Evolutionary conservation across 352 stramenopile genomes (phyloP), one percentile per base, ranked within the genome.

Genomic region (Phytophthora nicotianae): DNA sequence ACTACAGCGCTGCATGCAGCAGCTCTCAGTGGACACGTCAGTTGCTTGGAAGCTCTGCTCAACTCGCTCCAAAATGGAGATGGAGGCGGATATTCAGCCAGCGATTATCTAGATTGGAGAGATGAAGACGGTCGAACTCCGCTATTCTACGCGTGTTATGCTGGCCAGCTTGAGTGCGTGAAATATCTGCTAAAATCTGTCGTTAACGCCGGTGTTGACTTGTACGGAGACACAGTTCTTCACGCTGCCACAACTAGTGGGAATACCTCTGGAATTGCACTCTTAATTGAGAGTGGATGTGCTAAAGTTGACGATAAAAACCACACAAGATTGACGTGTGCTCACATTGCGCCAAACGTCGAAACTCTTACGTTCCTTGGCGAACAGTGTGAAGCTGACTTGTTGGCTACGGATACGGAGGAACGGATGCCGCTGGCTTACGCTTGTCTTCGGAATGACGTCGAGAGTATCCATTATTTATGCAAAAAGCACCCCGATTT

Each of bases 91-190:
- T 70, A 73, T 53, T 56, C 49, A 8, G 57, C 63, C 4, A 54
- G 19, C 14, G 68, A 75, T 4, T 68, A 79, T 16, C 58, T 89
- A 20, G 76, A 88, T 49, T 85, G 75, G 75, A 60, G 75, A 42
- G 79, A 88, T 62, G 74, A 83, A 41, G 78, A 89, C 48, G 83
- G 84, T 3, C 78, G 81, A 0, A 87, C 81, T 0, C 80, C 84
- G 5, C 46, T 93, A 5, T 93, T 90, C 62, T 93, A 90, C 52
- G 81, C 84, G 4, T 89, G 81, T 37, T 91, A 88, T 48, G 71
- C 81, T 0, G 65, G 75, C 1, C 79, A 93, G 33, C 14, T 83
- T 10, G 71, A 78, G 8, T 75, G 59, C 14, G 71, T 86, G 2
- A 50, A 43, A 20, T 84, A 83, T n/a, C 46, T 92, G 1, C n/a